phyloP scores from a whole-genome alignment of 768 basidiomycete genomes.

The Pleurotus eryngii region DNA sequence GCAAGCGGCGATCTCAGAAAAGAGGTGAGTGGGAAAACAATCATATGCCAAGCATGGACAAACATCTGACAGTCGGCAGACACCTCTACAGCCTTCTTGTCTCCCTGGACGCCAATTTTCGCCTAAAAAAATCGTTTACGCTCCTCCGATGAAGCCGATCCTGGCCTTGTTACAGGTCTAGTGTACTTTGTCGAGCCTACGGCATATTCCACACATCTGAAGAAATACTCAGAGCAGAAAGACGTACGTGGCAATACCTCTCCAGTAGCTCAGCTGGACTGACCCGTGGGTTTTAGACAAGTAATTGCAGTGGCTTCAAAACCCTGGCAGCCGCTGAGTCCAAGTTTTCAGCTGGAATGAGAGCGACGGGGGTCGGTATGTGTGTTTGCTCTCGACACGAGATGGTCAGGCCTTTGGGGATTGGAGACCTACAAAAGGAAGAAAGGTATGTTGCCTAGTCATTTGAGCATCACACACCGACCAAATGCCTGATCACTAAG shows the following conservation, averaged over 20 bases:
- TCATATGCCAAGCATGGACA: background rate
- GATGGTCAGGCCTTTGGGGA: background rate
- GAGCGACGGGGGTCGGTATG: background rate
- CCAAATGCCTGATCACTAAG: too few relatives aligned
- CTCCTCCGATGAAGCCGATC: conserved; percentile 15
- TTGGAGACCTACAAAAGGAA: conserved; percentile 2
- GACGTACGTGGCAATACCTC: background rate
- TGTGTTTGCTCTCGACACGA: conserved; percentile 4
- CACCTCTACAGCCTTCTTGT: conserved; percentile 17
- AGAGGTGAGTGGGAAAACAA: conserved; percentile 3
- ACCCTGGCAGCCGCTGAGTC: background rate
- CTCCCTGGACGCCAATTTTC: conserved; percentile 23
- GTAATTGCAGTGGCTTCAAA: background rate
- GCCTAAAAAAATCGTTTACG: conserved; percentile 22
- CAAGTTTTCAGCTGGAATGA: too few relatives aligned
- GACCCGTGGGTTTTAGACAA: background rate
- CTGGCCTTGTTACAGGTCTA: conserved; percentile 18
- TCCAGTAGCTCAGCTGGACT: background rate
- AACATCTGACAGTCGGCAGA: background rate
- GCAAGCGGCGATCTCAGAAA: conserved; percentile 6
- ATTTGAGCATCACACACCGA: background rate
- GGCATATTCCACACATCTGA: conserved; percentile 13
- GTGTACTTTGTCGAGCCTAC: conserved; percentile 16
- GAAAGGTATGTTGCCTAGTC: background rate
- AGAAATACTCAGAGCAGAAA: background rate